A percentile compares a stretch with the other conserved stretches of the same genome.
Conservation (phyloP, 1,284 basidiomycete species). For the Moesziomyces parantarcticus region DNA sequence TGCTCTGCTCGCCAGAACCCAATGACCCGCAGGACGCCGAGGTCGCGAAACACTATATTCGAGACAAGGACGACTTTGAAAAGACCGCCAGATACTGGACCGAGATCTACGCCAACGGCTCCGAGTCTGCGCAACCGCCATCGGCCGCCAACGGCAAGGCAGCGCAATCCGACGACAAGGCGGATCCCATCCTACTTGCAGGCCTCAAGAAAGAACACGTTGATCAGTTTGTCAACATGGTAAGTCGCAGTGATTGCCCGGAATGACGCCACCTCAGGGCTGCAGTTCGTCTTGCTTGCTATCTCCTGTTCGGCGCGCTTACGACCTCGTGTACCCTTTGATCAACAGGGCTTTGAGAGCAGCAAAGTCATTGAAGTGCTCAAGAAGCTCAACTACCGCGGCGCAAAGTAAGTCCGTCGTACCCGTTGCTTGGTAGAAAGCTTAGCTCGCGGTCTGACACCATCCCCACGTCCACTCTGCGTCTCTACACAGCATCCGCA, state of each 20-base stretch:
- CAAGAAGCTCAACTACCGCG: constrained; percentile 89
- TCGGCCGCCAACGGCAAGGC: constrained; percentile 55
- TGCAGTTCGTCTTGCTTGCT: no score
- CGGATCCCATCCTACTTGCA: constrained; percentile 69
- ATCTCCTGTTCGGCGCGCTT: neutral
- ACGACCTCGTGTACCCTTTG: neutral
- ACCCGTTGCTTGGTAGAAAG: neutral
- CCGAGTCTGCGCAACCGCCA: constrained; percentile 42
- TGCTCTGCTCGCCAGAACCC: constrained; percentile 95
- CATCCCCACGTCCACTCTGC: no score
- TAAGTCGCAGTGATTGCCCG: constrained; percentile 9
- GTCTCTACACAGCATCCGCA: constrained; percentile 41
- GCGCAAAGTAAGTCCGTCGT: constrained; percentile 73
- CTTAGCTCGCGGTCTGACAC: no score
- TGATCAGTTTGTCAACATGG: constrained; percentile 69
- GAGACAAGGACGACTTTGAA: constrained; percentile 86
- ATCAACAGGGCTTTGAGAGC: constrained; percentile 74
- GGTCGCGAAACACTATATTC: constrained; percentile 89
- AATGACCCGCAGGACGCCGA: constrained; percentile 98
- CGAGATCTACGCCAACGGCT: constrained; percentile 58
- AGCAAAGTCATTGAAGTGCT: constrained; percentile 87
- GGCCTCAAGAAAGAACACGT: constrained; percentile 71
- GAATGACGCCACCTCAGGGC: no score
- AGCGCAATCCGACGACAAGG: constrained; percentile 42
- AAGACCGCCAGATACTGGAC: constrained; percentile 91